Evolutionary conservation across 2,329 filamentous ascomycete genomes (phyloP).

Genomic region (Incumbomyces lentus): DNA sequence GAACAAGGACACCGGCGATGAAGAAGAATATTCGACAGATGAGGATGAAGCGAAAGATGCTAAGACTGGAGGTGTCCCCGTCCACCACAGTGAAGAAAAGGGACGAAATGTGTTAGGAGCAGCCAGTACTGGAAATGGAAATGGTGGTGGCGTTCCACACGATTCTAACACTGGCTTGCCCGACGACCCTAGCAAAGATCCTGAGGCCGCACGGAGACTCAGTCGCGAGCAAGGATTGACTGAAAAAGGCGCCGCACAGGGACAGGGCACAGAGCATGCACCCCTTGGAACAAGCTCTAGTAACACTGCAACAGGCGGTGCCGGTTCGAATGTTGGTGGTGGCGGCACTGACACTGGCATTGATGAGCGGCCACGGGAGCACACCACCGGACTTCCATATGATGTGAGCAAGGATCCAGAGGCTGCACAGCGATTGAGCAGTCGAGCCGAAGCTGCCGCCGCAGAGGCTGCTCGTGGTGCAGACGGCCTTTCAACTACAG

Average conservation of each 20-base stretch:
- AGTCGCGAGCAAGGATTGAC: not conserved
- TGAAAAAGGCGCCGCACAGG: not conserved
- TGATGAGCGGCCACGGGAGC: not conserved
- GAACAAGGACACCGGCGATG: slow-evolving; percentile 20
- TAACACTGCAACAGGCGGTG: not conserved
- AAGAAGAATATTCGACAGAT: slow-evolving; percentile 19
- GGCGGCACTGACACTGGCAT: too few relatives aligned
- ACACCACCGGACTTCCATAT: slow-evolving; percentile 7
- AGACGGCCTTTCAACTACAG: too few relatives aligned
- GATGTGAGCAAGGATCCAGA: slow-evolving; percentile 8
- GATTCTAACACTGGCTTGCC: slow-evolving; percentile 3
- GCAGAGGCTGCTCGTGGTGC: too few relatives aligned
- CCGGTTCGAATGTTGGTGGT: not conserved
- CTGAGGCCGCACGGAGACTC: not conserved
- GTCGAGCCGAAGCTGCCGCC: too few relatives aligned
- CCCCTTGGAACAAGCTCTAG: not conserved
- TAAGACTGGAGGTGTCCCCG: slow-evolving; percentile 5
- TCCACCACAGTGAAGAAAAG: not conserved
- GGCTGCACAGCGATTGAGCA: not conserved
- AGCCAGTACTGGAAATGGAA: slow-evolving; percentile 1
- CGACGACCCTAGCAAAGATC: slow-evolving; percentile 9
- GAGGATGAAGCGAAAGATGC: slow-evolving; percentile 11
- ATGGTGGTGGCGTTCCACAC: not conserved
- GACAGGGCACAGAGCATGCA: not conserved
- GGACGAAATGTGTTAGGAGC: slow-evolving; percentile 4